Conservation (phyloP, 1,139 yeast species). For the Taiozyma sp. region DNA sequence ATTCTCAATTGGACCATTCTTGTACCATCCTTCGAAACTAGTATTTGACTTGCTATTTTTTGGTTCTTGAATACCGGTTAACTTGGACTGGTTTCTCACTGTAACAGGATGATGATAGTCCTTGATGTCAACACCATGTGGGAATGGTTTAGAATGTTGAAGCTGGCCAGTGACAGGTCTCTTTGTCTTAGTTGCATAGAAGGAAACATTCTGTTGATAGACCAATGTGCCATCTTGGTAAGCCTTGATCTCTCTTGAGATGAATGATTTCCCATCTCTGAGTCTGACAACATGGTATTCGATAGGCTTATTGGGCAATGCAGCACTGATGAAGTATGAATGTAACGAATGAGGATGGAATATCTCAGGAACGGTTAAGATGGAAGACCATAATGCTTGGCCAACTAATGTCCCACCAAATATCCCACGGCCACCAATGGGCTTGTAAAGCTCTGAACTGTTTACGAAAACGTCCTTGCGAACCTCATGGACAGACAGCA, state of each 20-base stretch:
- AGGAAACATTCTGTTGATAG: conserved; percentile 50
- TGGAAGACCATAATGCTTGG: conserved; percentile 63
- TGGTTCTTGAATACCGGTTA: background rate
- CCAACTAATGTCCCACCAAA: conserved; percentile 80
- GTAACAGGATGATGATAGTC: conserved; percentile 4
- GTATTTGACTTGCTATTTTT: background rate
- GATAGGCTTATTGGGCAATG: conserved; percentile 43
- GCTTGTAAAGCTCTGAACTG: conserved; percentile 32
- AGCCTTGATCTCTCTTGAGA: conserved; percentile 53
- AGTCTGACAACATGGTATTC: conserved; percentile 53
- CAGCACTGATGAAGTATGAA: conserved; percentile 46
- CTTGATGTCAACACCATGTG: conserved; percentile 7
- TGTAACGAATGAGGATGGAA: conserved; percentile 47
- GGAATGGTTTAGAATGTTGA: conserved; percentile 13
- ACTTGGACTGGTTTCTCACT: background rate
- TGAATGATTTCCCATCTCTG: conserved; percentile 57
- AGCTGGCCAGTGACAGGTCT: conserved; percentile 11
- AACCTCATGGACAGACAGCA: background rate
- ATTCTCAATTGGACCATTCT: conserved; percentile 35
- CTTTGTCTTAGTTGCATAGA: conserved; percentile 8
- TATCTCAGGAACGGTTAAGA: conserved; percentile 36
- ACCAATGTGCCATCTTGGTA: conserved; percentile 45
- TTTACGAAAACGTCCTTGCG: conserved; percentile 29
- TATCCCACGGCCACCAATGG: conserved; percentile 60
- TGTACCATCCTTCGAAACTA: conserved; percentile 2